These are phyloP conservation scores for Trichophyton simii DNA, from an alignment of 2,329 filamentous ascomycete genomes.

Conservation along the genomic window DNA sequence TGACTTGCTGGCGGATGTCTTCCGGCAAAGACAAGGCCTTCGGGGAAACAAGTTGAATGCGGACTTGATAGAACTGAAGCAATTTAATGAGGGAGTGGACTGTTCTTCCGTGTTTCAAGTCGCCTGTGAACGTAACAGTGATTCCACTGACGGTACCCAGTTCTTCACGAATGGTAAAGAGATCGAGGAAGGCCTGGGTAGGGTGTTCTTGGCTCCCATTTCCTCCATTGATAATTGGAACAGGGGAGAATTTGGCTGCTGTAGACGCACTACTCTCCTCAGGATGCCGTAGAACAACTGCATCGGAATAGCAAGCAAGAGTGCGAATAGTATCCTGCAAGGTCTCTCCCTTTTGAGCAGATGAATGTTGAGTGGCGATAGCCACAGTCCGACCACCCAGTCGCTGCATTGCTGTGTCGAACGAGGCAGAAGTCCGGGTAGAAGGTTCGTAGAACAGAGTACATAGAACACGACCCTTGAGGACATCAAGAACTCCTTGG, in stretches of 20 bases:
- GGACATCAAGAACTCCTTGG: constrained; percentile 73
- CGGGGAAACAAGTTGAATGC: constrained; percentile 82
- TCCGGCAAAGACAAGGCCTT: constrained; percentile 63
- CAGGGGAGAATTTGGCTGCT: constrained; percentile 73
- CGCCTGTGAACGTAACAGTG: constrained; percentile 90
- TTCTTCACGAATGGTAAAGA: constrained; percentile 97
- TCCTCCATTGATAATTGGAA: constrained; percentile 92
- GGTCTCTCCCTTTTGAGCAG: constrained; percentile 85
- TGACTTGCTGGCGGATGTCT: constrained; percentile 59
- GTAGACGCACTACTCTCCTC: constrained; percentile 66
- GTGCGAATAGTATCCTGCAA: constrained; percentile 90
- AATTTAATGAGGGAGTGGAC: constrained; percentile 93
- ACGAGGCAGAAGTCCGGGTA: constrained; percentile 86
- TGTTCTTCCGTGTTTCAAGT: constrained; percentile 82
- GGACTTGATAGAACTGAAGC: constrained; percentile 88
- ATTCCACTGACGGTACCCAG: constrained; percentile 88
- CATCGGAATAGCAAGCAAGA: constrained; percentile 85
- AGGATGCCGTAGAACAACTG: constrained; percentile 89
- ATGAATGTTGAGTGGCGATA: constrained; percentile 72
- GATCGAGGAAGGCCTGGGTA: constrained; percentile 91
- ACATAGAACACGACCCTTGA: constrained; percentile 75
- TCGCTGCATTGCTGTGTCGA: constrained; percentile 96
- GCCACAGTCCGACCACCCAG: constrained; percentile 77
- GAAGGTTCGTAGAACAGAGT: constrained; percentile 98
- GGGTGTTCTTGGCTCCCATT: constrained; percentile 95